These are phyloP conservation scores for Castanospermum australe DNA, from an alignment of 306 rosid genomes.

Conservation along the genomic window DNA sequence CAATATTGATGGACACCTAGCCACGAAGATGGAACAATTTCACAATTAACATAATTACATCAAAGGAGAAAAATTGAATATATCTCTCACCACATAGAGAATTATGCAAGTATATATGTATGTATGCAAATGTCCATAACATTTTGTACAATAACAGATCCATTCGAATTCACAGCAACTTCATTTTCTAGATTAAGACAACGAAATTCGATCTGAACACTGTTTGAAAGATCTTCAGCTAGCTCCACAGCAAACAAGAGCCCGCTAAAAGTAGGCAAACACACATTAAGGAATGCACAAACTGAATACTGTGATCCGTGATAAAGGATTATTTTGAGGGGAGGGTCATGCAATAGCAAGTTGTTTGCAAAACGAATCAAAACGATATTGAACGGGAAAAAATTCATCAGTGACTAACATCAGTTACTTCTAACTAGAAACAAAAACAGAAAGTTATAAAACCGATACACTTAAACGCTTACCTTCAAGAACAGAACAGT, in stretches of 20 bases:
- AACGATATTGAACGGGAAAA: background rate
- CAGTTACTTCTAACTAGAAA: background rate
- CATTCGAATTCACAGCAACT: background rate
- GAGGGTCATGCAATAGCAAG: background rate
- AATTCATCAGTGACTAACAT: background rate
- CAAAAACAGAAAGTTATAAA: background rate
- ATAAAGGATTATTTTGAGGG: background rate
- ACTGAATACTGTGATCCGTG: background rate
- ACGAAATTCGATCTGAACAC: background rate
- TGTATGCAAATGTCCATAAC: background rate
- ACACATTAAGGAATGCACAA: background rate
- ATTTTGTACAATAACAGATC: background rate
- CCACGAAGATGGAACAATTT: background rate
- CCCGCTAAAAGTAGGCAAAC: background rate
- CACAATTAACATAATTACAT: background rate
- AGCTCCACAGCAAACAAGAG: background rate
- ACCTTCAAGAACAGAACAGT: slow-evolving; percentile 32
- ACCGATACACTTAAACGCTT: background rate
- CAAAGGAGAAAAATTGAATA: background rate
- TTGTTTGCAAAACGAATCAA: background rate
- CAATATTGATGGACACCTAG: background rate
- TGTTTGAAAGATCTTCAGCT: background rate
- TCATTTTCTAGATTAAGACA: background rate
- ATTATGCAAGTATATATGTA: background rate
- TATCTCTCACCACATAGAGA: background rate